These are phyloP conservation scores for Aspergillus fructus DNA, from an alignment of 2,329 filamentous ascomycete species.

Conservation along the genomic window DNA sequence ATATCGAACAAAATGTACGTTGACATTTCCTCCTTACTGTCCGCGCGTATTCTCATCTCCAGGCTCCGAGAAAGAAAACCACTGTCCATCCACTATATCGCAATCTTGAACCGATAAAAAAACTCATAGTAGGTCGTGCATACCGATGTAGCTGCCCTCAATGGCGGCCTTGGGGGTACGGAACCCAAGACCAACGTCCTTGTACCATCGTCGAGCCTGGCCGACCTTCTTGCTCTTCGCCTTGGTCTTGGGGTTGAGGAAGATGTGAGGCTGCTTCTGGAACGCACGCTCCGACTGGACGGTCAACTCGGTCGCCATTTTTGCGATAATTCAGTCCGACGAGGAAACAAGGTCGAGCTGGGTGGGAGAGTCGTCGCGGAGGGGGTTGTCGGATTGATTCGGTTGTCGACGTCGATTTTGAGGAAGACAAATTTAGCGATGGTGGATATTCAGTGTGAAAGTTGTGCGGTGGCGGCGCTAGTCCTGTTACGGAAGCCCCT, in stretches of 20 bases:
- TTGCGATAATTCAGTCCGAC: conserved; percentile 56
- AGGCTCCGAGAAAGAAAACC: conserved; percentile 12
- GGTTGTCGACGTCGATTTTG: conserved; percentile 41
- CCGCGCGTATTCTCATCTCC: conserved; percentile 17
- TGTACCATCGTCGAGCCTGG: conserved; percentile 97
- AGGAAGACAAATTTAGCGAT: conserved; percentile 40
- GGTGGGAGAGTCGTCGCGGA: conserved; percentile 32
- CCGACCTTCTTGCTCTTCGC: conserved; percentile 75
- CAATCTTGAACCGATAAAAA: conserved; percentile 17
- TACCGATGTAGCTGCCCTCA: conserved; percentile 99
- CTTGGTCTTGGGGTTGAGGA: conserved; percentile 95
- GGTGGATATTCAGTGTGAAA: conserved; percentile 39
- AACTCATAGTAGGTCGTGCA: conserved; percentile 48
- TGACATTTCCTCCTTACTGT: neutral
- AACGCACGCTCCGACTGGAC: conserved; percentile 99
- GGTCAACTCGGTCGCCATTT: conserved; percentile 97
- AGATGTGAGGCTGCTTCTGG: conserved; percentile 99
- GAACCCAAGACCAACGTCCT: conserved; percentile 99
- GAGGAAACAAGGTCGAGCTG: conserved; percentile 40
- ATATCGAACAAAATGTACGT: neutral
- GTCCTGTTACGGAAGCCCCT: conserved; percentile 27
- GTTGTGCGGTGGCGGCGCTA: conserved; percentile 34
- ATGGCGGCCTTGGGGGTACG: conserved; percentile 97
- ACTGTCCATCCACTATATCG: conserved; percentile 15
- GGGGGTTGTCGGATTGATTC: conserved; percentile 30